Percentiles rank a stretch among this genome's conserved stretches.
phyloP scores from a whole-genome alignment of 495 filamentous ascomycete species.

The Aspergillus biplanus region DNA sequence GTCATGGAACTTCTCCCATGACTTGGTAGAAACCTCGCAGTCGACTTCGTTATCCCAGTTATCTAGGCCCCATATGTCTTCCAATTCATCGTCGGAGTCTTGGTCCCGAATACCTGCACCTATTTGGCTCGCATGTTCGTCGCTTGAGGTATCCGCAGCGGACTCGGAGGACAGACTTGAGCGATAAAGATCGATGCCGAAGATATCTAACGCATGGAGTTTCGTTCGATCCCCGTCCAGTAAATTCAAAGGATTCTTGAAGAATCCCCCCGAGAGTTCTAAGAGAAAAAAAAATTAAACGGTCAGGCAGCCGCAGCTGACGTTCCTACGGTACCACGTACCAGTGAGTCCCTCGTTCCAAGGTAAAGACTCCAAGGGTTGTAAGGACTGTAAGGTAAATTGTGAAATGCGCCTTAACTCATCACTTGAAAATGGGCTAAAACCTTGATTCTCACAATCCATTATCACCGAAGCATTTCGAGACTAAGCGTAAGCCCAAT shows the following conservation, averaged over 20 bases:
- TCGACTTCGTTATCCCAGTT: slow-evolving; percentile 18
- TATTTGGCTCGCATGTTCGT: slow-evolving; percentile 22
- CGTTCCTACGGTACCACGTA: slow-evolving; percentile 25
- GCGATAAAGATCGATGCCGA: slow-evolving; percentile 29
- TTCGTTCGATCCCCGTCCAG: slow-evolving; percentile 29
- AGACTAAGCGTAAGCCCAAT: not conserved
- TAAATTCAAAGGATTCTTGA: slow-evolving; percentile 27
- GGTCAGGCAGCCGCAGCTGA: slow-evolving; percentile 6
- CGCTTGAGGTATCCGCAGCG: slow-evolving; percentile 36
- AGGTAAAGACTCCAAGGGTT: slow-evolving; percentile 42
- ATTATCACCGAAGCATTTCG: slow-evolving; percentile 33
- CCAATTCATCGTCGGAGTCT: slow-evolving; percentile 30
- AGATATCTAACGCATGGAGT: slow-evolving; percentile 41
- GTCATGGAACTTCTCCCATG: slow-evolving; percentile 73
- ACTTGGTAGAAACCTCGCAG: slow-evolving; percentile 52
- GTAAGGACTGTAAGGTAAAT: slow-evolving; percentile 45
- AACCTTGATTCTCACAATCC: slow-evolving; percentile 50
- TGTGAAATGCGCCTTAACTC: slow-evolving; percentile 62
- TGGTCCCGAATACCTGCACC: slow-evolving; percentile 13
- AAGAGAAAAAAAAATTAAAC: not conserved
- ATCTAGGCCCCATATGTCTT: slow-evolving; percentile 61
- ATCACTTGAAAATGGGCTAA: slow-evolving; percentile 72
- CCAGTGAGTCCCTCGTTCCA: slow-evolving; percentile 43
- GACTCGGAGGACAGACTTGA: slow-evolving; percentile 25
- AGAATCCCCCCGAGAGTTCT: slow-evolving; percentile 37